Conservation (phyloP, 352 stramenopile species). For the Phytophthora tentaculata region DNA sequence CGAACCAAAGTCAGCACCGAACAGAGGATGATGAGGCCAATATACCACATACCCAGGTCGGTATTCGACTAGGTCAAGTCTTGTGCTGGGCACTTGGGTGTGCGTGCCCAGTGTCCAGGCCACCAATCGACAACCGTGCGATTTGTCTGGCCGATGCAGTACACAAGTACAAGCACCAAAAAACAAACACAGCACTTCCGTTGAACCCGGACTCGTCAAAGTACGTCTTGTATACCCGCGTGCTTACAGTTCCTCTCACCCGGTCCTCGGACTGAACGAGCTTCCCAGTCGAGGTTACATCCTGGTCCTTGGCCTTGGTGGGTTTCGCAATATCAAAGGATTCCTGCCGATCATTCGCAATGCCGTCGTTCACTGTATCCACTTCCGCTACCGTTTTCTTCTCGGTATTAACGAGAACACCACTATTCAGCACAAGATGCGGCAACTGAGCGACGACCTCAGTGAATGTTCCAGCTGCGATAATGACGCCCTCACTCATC, state of each 20-base stretch:
- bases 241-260: slow-evolving; percentile 37
- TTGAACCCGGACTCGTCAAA: slow-evolving; percentile 39
- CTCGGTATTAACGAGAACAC: too few relatives aligned
- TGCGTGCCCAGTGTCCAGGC: slow-evolving; percentile 30
- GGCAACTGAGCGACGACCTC: slow-evolving; percentile 55
- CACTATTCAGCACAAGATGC: slow-evolving; percentile 14
- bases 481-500: slow-evolving; percentile 74
- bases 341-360: too few relatives aligned
- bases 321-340: neutral
- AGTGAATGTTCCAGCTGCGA: slow-evolving; percentile 72
- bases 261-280: slow-evolving; percentile 38
- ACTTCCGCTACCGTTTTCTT: too few relatives aligned
- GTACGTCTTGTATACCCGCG: slow-evolving; percentile 39
- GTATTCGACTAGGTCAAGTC: slow-evolving; percentile 36
- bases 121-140: slow-evolving; percentile 34
- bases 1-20: slow-evolving; percentile 31
- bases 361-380: too few relatives aligned
- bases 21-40: slow-evolving; percentile 43
- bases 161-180: slow-evolving; percentile 8
- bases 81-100: neutral
- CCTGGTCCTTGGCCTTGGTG: neutral
- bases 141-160: slow-evolving; percentile 10
- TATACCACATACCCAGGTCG: slow-evolving; percentile 44
- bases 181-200: slow-evolving; percentile 18
- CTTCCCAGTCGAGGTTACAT: neutral